Evolutionary conservation across 345 rosid genomes (phyloP).

Genomic region (Carallia pectinifolia): DNA sequence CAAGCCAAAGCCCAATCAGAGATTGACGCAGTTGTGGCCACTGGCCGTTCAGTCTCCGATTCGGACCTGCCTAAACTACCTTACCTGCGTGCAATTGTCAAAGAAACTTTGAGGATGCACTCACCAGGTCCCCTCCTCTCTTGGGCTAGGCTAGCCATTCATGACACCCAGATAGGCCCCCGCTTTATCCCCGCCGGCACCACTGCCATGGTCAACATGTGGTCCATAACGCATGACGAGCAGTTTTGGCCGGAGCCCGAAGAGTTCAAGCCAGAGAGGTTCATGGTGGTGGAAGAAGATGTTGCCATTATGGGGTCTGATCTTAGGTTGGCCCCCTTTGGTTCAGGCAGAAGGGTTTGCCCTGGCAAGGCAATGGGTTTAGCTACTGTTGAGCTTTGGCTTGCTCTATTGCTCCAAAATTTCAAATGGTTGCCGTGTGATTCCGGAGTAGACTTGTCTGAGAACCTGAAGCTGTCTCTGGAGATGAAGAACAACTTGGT

Average conservation of each 20-base stretch:
- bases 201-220: conserved; percentile 90
- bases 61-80: conserved; percentile 58
- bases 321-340: conserved; percentile 63
- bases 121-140: conserved; percentile 90
- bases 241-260: conserved; percentile 49
- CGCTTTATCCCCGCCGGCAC: conserved; percentile 71
- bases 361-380: conserved; percentile 69
- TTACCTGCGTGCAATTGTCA: conserved; percentile 61
- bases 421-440: conserved; percentile 46
- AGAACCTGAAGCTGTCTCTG: conserved; percentile 52
- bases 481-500: conserved; percentile 58
- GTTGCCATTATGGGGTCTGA: conserved; percentile 54
- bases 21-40: conserved; percentile 44
- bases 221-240: conserved; percentile 74
- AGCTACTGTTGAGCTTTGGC: conserved; percentile 54
- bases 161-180: conserved; percentile 54
- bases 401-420: conserved; percentile 49
- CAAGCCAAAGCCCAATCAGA: conserved; percentile 61
- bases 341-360: conserved; percentile 63
- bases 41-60: conserved; percentile 34
- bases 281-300: conserved; percentile 33
- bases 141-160: conserved; percentile 82
- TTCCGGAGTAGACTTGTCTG: conserved; percentile 45
- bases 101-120: conserved; percentile 70
- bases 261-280: conserved; percentile 61